phyloP scores from a whole-genome alignment of 352 stramenopile genomes.

The Pythium pyrilobum region DNA sequence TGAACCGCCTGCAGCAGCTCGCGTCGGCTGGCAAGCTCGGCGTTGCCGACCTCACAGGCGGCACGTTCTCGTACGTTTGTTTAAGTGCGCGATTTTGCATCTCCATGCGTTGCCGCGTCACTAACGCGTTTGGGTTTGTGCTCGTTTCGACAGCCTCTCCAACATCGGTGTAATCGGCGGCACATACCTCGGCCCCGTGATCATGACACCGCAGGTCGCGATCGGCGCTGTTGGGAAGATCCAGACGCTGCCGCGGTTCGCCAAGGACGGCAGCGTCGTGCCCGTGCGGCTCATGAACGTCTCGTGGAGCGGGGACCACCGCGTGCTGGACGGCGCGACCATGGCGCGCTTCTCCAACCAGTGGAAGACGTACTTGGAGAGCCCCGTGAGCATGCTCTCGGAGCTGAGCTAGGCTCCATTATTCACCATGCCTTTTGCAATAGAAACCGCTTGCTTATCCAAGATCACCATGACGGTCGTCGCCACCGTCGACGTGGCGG shows the following conservation, averaged over 20 bases:
- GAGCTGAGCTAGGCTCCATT: constrained; percentile 79
- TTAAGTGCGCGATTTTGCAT: background rate
- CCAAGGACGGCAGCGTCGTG: constrained; percentile 75
- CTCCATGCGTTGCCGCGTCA: too few relatives aligned
- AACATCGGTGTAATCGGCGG: constrained; percentile 97
- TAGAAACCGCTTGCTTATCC: too few relatives aligned
- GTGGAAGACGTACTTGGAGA: constrained; percentile 96
- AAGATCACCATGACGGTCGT: too few relatives aligned
- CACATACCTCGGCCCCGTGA: constrained; percentile 96
- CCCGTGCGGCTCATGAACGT: constrained; percentile 93
- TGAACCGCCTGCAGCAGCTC: constrained; percentile 88
- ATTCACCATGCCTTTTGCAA: too few relatives aligned
- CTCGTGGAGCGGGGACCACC: constrained; percentile 97
- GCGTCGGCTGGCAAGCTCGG: constrained; percentile 73
- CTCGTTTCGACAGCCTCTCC: constrained; percentile 46
- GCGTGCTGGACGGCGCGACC: constrained; percentile 97
- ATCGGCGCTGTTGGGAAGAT: constrained; percentile 97
- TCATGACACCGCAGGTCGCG: constrained; percentile 94
- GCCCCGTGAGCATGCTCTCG: constrained; percentile 89
- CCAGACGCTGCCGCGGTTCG: constrained; percentile 94
- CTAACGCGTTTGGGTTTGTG: background rate
- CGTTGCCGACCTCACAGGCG: constrained; percentile 84
- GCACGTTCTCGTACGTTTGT: constrained; percentile 84
- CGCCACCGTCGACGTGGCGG: background rate
- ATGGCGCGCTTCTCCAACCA: constrained; percentile 97